Evolutionary conservation across 2,329 filamentous ascomycete species (phyloP), one percentile per base, ranked within the genome.

Genomic region (Fusarium subtropicale): DNA sequence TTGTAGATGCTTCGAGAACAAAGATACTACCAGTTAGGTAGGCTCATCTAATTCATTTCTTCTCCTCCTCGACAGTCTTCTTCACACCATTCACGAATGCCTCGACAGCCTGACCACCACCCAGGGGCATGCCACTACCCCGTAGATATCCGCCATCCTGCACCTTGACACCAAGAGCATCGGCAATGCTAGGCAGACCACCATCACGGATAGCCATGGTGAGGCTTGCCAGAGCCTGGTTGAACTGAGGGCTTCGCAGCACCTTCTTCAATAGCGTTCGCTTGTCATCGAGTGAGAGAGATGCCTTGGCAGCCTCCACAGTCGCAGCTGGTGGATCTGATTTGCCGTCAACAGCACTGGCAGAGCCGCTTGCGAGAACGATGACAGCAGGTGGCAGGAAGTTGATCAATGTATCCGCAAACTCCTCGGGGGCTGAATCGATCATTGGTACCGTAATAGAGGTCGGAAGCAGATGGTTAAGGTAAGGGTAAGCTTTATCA

Each of bases 51-150:
- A 5, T 45, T 64, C 41, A 72, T 53, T 68, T 75, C 71, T 79
- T 74, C 74, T 85, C 80, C 60, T 91, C 87, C 80, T 92, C 86
- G 1, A 94, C 91, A 8, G 88, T 90, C 81, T 88, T 91, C 85
- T 92, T 96, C 48, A 97, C 90, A 5, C 95, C 96, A 58, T 97
- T 88, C 24, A 99, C 86, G 80, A 99, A 99, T 5, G 92, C 92
- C 81, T 97, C 91, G 3, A 99, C 90, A 15, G 95, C 95, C 73
- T 96, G 91, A 8, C 92, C 92, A 54, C 94, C 94, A 44, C 94
- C 95, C 46, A 97, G 80, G 3, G 95, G 94, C 83, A 97, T 90
- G 52, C 88, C 91, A 8, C 92, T 91, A 57, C 92, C 90, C 66
- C 86, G 86, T 75, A 97, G 86, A 68, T 92, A 91, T 5, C 95